These are phyloP conservation scores for Epichloe scottii DNA, from an alignment of 2,329 filamentous ascomycete species.

Conservation along the genomic window DNA sequence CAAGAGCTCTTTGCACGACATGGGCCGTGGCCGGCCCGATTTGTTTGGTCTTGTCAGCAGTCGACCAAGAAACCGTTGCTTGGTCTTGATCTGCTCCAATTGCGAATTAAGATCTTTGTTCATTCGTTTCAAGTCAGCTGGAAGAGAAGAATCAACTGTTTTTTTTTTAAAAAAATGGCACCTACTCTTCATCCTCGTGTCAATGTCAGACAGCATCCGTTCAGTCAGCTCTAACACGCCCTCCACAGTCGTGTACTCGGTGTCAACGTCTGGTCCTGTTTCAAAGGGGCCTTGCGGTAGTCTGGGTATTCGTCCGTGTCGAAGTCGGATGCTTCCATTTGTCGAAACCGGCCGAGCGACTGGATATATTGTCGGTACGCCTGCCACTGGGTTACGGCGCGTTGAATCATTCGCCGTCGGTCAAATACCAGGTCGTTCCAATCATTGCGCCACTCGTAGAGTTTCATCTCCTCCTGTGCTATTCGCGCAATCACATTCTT, in stretches of 20 bases:
- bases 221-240: conserved; percentile 22
- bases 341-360: conserved; percentile 21
- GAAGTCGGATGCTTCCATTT: conserved; percentile 25
- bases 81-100: conserved; percentile 19
- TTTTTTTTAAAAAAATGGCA: conserved; percentile 8
- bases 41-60: conserved; percentile 29
- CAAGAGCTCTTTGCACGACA: conserved; percentile 32
- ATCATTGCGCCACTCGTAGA: conserved; percentile 17
- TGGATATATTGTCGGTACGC: conserved; percentile 23
- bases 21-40: conserved; percentile 21
- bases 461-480: conserved; percentile 12
- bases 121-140: neutral
- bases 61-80: conserved; percentile 25
- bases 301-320: conserved; percentile 26
- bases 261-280: conserved; percentile 21
- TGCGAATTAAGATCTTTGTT: conserved; percentile 17
- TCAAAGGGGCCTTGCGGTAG: conserved; percentile 25
- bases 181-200: conserved; percentile 24
- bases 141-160: conserved; percentile 4
- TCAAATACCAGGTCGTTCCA: conserved; percentile 15
- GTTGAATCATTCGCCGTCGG: conserved; percentile 20
- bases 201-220: conserved; percentile 22
- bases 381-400: conserved; percentile 19
- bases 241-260: conserved; percentile 18
- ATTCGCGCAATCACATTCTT: conserved; percentile 17